Conservation (phyloP, 108 stramenopile species). For the Nannochloropsis salina region DNA sequence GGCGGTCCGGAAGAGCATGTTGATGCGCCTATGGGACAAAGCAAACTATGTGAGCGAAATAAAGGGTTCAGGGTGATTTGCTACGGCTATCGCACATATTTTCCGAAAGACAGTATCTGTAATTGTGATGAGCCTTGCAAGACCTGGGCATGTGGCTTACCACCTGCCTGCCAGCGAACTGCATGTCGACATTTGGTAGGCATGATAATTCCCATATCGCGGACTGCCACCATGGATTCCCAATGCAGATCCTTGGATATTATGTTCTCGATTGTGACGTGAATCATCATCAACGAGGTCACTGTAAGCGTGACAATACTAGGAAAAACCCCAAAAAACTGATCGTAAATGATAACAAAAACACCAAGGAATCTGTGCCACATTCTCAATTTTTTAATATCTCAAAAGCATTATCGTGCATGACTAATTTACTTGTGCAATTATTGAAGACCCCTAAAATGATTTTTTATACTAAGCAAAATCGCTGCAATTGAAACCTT, state of each 20-base stretch:
- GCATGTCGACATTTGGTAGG: slow-evolving; percentile 14
- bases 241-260: not conserved
- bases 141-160: not conserved
- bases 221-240: not conserved
- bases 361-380: too few species aligned
- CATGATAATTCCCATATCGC: not conserved
- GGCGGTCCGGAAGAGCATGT: not conserved
- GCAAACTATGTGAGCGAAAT: not conserved
- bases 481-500: too few species aligned
- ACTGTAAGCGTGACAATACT: too few species aligned
- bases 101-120: not conserved
- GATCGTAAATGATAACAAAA: too few species aligned
- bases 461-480: too few species aligned
- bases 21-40: not conserved
- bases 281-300: too few species aligned
- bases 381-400: too few species aligned
- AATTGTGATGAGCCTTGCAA: not conserved
- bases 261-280: not conserved
- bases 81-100: not conserved
- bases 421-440: too few species aligned
- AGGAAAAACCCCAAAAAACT: too few species aligned
- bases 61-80: not conserved
- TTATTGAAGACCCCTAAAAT: too few species aligned
- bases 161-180: not conserved
- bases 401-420: too few species aligned